These are phyloP conservation scores for Poa annua DNA, from an alignment of 176 grass and related monocot genomes.

Conservation along the genomic window DNA sequence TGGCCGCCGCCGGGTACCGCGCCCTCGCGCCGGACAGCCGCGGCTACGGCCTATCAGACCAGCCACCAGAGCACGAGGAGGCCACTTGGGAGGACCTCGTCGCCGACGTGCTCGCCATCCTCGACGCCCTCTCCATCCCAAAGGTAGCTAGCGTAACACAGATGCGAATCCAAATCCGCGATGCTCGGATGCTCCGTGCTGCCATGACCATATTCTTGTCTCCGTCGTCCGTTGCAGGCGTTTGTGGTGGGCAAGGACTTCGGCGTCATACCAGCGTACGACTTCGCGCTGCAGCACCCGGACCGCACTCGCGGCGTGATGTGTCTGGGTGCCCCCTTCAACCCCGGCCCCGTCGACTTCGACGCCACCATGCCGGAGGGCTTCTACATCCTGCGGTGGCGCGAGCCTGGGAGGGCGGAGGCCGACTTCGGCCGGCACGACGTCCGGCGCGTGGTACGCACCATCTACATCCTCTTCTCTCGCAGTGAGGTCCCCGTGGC, in stretches of 20 bases:
- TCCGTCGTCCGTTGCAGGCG: conserved; percentile 13
- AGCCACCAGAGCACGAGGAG: conserved; percentile 47
- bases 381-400: conserved; percentile 72
- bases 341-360: background rate
- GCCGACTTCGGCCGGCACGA: conserved; percentile 44
- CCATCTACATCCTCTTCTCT: conserved; percentile 66
- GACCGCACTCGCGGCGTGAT: conserved; percentile 51
- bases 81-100: conserved; percentile 54
- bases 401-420: conserved; percentile 53
- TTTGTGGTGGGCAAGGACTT: conserved; percentile 56
- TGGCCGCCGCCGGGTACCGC: conserved; percentile 56
- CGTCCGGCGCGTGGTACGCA: conserved; percentile 53
- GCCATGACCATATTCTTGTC: background rate
- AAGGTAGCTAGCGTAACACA: background rate
- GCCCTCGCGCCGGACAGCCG: conserved; percentile 63
- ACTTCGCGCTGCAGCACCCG: conserved; percentile 57
- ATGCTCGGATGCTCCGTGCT: background rate
- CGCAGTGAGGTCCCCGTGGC: conserved; percentile 39
- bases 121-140: conserved; percentile 35
- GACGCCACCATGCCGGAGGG: conserved; percentile 53
- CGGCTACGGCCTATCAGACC: conserved; percentile 61
- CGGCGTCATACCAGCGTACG: conserved; percentile 52
- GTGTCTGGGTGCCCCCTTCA: conserved; percentile 67
- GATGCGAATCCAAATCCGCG: background rate
- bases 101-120: conserved; percentile 53